phyloP scores from a whole-genome alignment of 164 flowering plant genomes.

The Houttuynia cordata region DNA sequence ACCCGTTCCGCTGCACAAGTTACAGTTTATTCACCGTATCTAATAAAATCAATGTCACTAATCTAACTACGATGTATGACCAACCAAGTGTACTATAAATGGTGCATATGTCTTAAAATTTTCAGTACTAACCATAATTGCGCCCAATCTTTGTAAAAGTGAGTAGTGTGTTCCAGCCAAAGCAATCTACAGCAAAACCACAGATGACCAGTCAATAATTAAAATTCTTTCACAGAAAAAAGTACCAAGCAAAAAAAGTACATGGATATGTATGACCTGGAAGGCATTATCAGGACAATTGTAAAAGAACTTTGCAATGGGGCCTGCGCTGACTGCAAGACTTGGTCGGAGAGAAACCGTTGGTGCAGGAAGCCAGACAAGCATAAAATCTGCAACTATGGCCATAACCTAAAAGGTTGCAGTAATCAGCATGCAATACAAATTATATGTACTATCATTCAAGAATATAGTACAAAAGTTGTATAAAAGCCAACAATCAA shows the following conservation, averaged over 20 bases:
- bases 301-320: slow-evolving; percentile 73
- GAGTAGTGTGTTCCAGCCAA: slow-evolving; percentile 76
- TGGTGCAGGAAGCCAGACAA: slow-evolving; percentile 97
- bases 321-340: slow-evolving; percentile 58
- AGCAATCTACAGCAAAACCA: slow-evolving; percentile 51
- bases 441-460: too few species aligned
- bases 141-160: slow-evolving; percentile 72
- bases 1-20: slow-evolving; percentile 69
- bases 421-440: too few species aligned
- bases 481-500: neutral
- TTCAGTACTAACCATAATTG: slow-evolving; percentile 49
- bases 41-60: too few species aligned
- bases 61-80: too few species aligned
- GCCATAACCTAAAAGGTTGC: slow-evolving; percentile 68
- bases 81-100: too few species aligned
- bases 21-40: too few species aligned
- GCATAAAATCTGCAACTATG: slow-evolving; percentile 98
- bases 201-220: slow-evolving; percentile 7
- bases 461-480: too few species aligned
- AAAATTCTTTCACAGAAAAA: too few species aligned
- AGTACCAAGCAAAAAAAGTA: neutral
- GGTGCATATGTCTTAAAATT: neutral
- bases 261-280: slow-evolving; percentile 37
- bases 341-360: slow-evolving; percentile 88
- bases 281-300: slow-evolving; percentile 94